A percentile compares a stretch with the other conserved stretches of the same genome.
Evolutionary conservation across 768 basidiomycete species (phyloP).

Genomic region (Peribolospora baueri): DNA sequence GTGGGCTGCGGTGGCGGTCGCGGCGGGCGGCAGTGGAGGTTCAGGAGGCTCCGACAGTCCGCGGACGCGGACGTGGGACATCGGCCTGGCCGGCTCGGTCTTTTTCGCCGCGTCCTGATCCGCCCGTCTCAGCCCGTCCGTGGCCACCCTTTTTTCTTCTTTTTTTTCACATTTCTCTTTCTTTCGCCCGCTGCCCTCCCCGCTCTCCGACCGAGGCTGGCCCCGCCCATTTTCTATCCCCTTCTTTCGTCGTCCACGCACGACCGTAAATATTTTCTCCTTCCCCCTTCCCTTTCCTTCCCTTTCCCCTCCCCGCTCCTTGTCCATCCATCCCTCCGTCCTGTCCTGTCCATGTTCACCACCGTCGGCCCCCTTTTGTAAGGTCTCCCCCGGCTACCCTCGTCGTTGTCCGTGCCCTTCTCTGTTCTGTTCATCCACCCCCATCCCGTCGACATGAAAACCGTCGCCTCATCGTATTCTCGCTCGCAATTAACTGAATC

Average conservation of each 20-base stretch:
- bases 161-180: not conserved
- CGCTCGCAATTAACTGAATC: no score
- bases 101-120: not conserved
- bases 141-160: not conserved
- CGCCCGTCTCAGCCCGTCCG: not conserved
- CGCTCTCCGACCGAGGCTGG: slow-evolving; percentile 2
- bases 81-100: not conserved
- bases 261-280: not conserved
- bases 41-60: not conserved
- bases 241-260: not conserved
- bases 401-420: no score
- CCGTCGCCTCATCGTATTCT: no score
- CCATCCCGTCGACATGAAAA: no score
- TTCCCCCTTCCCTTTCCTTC: not conserved
- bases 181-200: not conserved
- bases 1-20: not conserved
- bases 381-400: no score
- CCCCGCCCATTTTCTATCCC: slow-evolving; percentile 3
- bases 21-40: not conserved
- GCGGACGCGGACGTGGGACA: not conserved
- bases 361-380: no score
- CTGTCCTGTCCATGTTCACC: no score
- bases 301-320: not conserved
- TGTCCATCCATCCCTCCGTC: not conserved
- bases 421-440: no score